Evolutionary conservation across 306 rosid species (phyloP), one percentile per base, ranked within the genome.

Genomic region (Senna tora): DNA sequence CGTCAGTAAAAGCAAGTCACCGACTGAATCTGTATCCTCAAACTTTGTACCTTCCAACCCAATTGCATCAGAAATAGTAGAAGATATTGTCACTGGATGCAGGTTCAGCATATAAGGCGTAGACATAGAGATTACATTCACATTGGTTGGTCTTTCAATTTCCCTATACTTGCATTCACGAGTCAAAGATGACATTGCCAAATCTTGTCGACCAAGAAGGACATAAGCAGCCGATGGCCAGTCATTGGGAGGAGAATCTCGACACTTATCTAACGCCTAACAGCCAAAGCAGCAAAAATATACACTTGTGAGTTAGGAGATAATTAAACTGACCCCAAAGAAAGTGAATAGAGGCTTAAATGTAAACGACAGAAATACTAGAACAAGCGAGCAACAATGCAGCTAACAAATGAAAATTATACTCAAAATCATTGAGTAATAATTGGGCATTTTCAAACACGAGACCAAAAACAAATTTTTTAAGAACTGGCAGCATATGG

Each of bases 171-270:
- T 93, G 92, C 87, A 75, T 30, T 85, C 89, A 14, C 83, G 79
- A 47, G 87, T 89, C 80, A 87, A 75, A 73, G 83, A 81, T 83
- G 97, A 90, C 97, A 89, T 85, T 75, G 98, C 98, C 85, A 91
- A 87, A 87, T 93, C 98, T 85, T 93, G 97, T 67, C 96, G 88
- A 36, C 97, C 98, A 79, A 93, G 98, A 82, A 91, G 96, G 51
- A 91, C 85, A 82, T 91, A 93, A 42, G 98, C 98, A 86, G 97
- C 83, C 61, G 96, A 92, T 73, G 98, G 97, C 98, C 98, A 91
- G 81, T 90, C 91, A 61, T 76, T 80, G 45, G 97, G 96, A 83
- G 98, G 97, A 75, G 90, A 91, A 83, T 93, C 98, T 86, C 98
- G 91, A 61, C 97, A 93, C 82, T 84, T 91, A 72, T 90, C 96